Evolutionary conservation across 495 filamentous ascomycete genomes (phyloP).

Genomic region (Podospora anserina): DNA sequence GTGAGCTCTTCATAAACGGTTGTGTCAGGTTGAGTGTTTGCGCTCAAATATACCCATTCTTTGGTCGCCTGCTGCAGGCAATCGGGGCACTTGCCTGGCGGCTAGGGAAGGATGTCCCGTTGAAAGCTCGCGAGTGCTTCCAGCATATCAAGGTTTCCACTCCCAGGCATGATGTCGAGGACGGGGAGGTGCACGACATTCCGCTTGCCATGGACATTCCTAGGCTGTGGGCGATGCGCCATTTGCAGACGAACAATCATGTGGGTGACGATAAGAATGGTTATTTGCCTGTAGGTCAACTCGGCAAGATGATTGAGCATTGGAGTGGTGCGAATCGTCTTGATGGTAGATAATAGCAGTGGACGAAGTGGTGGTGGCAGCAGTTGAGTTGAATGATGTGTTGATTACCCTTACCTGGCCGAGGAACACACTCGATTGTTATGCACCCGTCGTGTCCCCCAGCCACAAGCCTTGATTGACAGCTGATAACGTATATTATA

Average conservation of each 20-base stretch:
- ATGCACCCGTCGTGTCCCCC: no score
- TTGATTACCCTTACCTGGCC: no score
- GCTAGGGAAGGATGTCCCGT: background rate
- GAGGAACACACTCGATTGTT: no score
- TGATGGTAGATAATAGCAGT: background rate
- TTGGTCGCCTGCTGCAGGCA: background rate
- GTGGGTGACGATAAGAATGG: background rate
- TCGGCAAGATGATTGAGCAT: background rate
- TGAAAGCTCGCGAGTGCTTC: background rate
- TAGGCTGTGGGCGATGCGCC: background rate
- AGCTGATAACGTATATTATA: no score
- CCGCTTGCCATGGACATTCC: background rate
- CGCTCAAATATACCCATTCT: background rate
- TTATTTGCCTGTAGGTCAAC: background rate
- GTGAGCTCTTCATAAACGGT: background rate
- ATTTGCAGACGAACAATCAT: background rate
- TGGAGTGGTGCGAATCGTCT: background rate
- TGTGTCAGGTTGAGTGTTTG: background rate
- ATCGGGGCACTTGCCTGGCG: slow-evolving; percentile 3
- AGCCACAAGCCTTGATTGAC: no score
- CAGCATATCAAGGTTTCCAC: background rate
- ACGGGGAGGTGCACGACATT: background rate
- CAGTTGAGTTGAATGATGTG: no score
- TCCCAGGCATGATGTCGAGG: background rate
- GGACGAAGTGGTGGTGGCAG: background rate